phyloP scores from a whole-genome alignment of 1,139 yeast genomes.

The Pichia sp. region DNA sequence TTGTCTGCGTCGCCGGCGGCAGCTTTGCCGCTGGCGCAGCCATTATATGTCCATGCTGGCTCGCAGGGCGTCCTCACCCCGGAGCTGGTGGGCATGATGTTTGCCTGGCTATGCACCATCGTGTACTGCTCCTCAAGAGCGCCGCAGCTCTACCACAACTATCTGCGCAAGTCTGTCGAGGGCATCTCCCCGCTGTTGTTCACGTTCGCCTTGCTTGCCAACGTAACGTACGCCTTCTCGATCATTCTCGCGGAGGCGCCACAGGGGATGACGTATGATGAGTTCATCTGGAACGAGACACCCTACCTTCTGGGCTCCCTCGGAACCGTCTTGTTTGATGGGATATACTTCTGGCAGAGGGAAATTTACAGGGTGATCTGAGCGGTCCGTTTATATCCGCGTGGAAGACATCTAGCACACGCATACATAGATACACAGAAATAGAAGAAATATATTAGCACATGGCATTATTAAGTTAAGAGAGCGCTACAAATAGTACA shows the following conservation, averaged over 20 bases:
- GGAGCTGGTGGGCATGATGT: constrained; percentile 42
- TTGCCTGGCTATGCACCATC: constrained; percentile 79
- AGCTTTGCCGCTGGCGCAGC: background rate
- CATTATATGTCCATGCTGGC: too few relatives aligned
- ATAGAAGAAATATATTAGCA: background rate
- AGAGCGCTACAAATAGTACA: background rate
- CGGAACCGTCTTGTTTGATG: constrained; percentile 79
- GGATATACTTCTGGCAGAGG: constrained; percentile 68
- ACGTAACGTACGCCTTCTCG: constrained; percentile 70
- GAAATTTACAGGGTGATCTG: constrained; percentile 25
- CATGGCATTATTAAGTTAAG: background rate
- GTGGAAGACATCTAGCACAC: background rate
- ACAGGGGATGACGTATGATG: constrained; percentile 36
- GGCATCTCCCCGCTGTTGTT: constrained; percentile 82
- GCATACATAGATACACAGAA: background rate
- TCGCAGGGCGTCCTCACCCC: too few relatives aligned
- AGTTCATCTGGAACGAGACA: constrained; percentile 62
- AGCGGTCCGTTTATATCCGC: background rate
- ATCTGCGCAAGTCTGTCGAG: constrained; percentile 72
- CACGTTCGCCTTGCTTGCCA: constrained; percentile 74
- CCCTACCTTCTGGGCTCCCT: constrained; percentile 85
- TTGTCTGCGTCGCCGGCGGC: constrained; percentile 45
- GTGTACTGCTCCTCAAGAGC: constrained; percentile 75
- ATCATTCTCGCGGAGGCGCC: constrained; percentile 39
- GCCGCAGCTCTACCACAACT: constrained; percentile 82